Evolutionary conservation across 2,329 filamentous ascomycete genomes (phyloP).

Genomic region (Akanthomyces uredinophilus): DNA sequence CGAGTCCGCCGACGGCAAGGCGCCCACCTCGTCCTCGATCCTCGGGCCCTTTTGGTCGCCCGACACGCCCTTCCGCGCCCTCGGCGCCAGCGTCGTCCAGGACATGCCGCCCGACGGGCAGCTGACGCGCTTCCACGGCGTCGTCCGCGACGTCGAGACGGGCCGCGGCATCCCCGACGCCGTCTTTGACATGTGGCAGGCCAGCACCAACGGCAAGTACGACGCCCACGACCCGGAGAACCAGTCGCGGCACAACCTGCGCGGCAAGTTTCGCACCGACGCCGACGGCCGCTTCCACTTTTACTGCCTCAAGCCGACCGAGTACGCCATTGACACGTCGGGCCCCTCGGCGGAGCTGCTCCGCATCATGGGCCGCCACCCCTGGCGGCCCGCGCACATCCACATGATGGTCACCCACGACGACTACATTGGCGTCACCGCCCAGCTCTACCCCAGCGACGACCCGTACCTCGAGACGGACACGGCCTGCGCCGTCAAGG

Average conservation of each 20-base stretch:
- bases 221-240: conserved; percentile 69
- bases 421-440: background rate
- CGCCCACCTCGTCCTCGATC: conserved; percentile 70
- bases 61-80: conserved; percentile 65
- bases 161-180: conserved; percentile 61
- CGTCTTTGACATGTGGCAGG: conserved; percentile 75
- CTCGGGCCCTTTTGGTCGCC: conserved; percentile 76
- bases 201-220: conserved; percentile 70
- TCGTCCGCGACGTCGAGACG: conserved; percentile 59
- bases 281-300: conserved; percentile 65
- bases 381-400: background rate
- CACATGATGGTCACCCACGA: conserved; percentile 8
- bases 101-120: conserved; percentile 53
- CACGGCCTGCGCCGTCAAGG: conserved; percentile 7
- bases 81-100: conserved; percentile 63
- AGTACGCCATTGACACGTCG: conserved; percentile 1
- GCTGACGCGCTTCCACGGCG: conserved; percentile 63
- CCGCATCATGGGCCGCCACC: conserved; percentile 1
- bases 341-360: background rate
- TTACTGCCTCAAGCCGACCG: conserved; percentile 64
- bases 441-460: background rate
- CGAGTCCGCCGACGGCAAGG: conserved; percentile 54
- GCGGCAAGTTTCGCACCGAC: conserved; percentile 69
- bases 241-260: conserved; percentile 68
- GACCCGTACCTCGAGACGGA: conserved; percentile 2